A percentile compares a stretch with the other conserved stretches of the same genome.
Conservation (phyloP, 495 filamentous ascomycete genomes). For the Durotheca rogersii region DNA sequence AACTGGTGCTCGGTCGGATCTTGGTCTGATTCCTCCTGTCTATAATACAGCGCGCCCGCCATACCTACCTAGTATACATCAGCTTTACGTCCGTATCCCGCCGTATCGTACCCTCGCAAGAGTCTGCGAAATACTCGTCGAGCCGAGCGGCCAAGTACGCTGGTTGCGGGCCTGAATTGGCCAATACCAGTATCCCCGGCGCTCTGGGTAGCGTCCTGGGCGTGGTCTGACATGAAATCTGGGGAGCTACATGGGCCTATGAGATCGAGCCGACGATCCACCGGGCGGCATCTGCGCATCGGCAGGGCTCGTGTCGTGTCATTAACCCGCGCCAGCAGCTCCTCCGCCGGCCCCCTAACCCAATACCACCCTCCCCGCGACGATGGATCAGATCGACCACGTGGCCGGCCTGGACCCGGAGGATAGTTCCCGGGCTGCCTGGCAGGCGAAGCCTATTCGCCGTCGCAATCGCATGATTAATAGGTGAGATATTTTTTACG, state of each 20-base stretch:
- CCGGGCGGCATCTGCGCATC: constrained; percentile 20
- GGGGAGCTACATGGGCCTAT: constrained; percentile 28
- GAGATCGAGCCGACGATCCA: constrained; percentile 32
- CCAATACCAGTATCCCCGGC: constrained; percentile 24
- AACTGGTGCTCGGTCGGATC: constrained; percentile 13
- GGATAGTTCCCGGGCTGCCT: constrained; percentile 18
- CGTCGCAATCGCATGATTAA: constrained; percentile 69
- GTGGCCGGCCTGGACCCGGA: constrained; percentile 32
- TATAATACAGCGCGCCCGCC: constrained; percentile 27
- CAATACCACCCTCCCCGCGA: neutral
- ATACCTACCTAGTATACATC: constrained; percentile 16
- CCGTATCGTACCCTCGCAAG: constrained; percentile 4
- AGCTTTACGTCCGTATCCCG: constrained; percentile 27
- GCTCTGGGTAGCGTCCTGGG: constrained; percentile 22
- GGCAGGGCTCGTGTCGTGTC: constrained; percentile 11
- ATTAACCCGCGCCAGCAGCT: constrained; percentile 1
- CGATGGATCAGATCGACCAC: constrained; percentile 28
- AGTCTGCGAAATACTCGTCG: constrained; percentile 1
- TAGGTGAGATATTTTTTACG: constrained; percentile 28
- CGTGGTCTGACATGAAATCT: constrained; percentile 34
- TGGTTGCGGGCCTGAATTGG: constrained; percentile 12
- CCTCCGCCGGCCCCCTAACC: constrained; percentile 4
- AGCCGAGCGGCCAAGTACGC: constrained; percentile 13
- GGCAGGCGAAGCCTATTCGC: constrained; percentile 51
- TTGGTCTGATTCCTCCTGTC: constrained; percentile 19